phyloP scores from a whole-genome alignment of 2,329 filamentous ascomycete genomes.

The Diaporthe amygdali region DNA sequence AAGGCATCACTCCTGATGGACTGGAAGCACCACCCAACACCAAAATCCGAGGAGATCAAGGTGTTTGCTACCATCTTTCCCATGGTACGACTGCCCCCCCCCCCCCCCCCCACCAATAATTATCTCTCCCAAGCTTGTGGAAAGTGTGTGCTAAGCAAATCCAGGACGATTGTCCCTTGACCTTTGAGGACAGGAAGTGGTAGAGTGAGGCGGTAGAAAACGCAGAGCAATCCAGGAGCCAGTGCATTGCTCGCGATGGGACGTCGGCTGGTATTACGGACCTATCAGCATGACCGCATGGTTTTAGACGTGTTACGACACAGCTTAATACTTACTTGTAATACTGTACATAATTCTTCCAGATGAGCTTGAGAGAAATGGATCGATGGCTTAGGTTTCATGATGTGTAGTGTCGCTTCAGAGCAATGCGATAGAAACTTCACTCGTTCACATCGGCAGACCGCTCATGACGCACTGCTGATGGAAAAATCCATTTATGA shows the following conservation, averaged over 20 bases:
- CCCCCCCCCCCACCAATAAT: too few species aligned
- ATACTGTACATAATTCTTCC: conserved; percentile 21
- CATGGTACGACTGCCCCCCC: conserved; percentile 67
- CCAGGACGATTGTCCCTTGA: conserved; percentile 83
- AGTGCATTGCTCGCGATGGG: not conserved
- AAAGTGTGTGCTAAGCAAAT: conserved; percentile 20
- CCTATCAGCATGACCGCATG: not conserved
- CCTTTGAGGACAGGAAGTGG: conserved; percentile 65
- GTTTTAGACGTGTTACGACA: conserved; percentile 18
- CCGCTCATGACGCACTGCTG: too few species aligned
- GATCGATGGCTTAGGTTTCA: not conserved
- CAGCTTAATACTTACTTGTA: conserved; percentile 23
- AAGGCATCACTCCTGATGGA: conserved; percentile 87
- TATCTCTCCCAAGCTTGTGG: not conserved
- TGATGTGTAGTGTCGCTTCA: not conserved
- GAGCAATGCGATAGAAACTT: not conserved
- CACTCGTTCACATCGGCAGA: not conserved
- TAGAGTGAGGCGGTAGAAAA: conserved; percentile 31
- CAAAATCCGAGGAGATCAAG: conserved; percentile 89
- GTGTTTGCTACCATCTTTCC: conserved; percentile 99
- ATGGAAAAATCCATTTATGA: not conserved
- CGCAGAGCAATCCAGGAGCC: not conserved
- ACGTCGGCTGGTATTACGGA: conserved; percentile 3
- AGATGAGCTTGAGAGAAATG: not conserved
- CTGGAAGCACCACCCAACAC: conserved; percentile 88